Conservation (phyloP, 2,329 filamentous ascomycete species). For the Colletotrichum gloeosporioides region DNA sequence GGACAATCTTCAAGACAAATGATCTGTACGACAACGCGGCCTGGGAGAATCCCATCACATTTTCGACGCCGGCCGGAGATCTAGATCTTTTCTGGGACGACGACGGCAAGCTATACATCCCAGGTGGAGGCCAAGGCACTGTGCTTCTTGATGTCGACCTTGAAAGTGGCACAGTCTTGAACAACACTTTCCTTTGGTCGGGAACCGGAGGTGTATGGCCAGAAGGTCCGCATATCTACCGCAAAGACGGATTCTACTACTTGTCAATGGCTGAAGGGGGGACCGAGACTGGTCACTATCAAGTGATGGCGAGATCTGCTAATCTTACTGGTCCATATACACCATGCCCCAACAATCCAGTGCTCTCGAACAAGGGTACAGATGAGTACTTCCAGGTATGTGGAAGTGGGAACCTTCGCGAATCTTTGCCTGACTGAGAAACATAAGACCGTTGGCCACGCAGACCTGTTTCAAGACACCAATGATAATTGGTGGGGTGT, state of each 20-base stretch:
- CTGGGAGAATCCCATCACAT: not conserved
- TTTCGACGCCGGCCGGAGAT: not conserved
- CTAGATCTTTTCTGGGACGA: not conserved
- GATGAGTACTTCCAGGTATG: not conserved
- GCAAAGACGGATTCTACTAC: not conserved
- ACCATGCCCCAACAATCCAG: not conserved
- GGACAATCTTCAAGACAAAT: not conserved
- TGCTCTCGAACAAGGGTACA: not conserved
- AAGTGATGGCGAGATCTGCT: not conserved
- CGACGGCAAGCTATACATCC: not conserved
- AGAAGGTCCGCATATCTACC: not conserved
- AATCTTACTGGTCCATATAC: not conserved
- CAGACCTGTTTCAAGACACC: not conserved
- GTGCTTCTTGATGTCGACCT: not conserved
- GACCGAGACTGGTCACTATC: not conserved
- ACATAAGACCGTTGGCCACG: not conserved
- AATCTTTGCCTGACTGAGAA: fast-evolving
- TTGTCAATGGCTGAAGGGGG: not conserved
- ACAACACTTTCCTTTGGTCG: not conserved
- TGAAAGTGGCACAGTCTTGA: not conserved
- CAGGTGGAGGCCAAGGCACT: not conserved
- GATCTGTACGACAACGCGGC: not conserved
- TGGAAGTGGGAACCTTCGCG: fast-evolving
- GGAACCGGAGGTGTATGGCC: not conserved
- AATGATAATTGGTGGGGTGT: not conserved